These are phyloP conservation scores for barley (Hordeum vulgare) DNA, from an alignment of 176 grass and related monocot species.

Conservation along the genomic window DNA sequence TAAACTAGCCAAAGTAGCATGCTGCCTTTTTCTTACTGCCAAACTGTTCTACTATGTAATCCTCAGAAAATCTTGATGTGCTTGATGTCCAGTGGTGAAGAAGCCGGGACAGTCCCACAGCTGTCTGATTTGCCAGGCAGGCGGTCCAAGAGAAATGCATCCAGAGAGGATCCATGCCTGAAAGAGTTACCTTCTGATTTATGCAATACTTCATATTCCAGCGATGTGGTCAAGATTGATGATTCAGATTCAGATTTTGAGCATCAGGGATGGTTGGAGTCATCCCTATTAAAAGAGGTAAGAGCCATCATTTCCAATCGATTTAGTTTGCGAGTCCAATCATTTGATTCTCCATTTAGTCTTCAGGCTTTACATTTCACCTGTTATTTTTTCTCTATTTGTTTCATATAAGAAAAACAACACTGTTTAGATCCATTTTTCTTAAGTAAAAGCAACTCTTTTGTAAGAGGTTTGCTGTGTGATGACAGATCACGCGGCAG, in stretches of 20 bases:
- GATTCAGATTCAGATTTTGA: slow-evolving; percentile 39
- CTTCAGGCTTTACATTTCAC: background rate
- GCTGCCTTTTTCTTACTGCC: background rate
- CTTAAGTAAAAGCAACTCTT: background rate
- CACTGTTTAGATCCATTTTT: background rate
- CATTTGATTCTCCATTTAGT: background rate
- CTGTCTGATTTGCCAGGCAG: slow-evolving; percentile 6
- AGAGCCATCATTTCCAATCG: background rate
- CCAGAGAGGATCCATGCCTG: slow-evolving; percentile 9
- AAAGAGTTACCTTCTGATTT: slow-evolving; percentile 40
- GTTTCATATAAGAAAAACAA: background rate
- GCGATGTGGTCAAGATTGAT: slow-evolving; percentile 16
- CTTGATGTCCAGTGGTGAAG: slow-evolving; percentile 56
- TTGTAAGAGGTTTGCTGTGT: background rate
- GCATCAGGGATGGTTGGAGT: slow-evolving; percentile 36
- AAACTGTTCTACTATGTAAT: background rate
- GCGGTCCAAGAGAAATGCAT: slow-evolving; percentile 26
- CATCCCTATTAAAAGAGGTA: slow-evolving; percentile 57
- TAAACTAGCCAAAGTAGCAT: background rate
- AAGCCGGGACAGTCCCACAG: slow-evolving; percentile 68
- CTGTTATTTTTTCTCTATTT: background rate
- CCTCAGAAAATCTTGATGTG: slow-evolving; percentile 26
- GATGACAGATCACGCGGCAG: background rate
- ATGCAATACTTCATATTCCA: slow-evolving; percentile 18
- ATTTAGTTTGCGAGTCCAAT: slow-evolving; percentile 1